Evolutionary conservation across 148 eudicot species (phyloP).

Genomic region (Diospyros kaki): DNA sequence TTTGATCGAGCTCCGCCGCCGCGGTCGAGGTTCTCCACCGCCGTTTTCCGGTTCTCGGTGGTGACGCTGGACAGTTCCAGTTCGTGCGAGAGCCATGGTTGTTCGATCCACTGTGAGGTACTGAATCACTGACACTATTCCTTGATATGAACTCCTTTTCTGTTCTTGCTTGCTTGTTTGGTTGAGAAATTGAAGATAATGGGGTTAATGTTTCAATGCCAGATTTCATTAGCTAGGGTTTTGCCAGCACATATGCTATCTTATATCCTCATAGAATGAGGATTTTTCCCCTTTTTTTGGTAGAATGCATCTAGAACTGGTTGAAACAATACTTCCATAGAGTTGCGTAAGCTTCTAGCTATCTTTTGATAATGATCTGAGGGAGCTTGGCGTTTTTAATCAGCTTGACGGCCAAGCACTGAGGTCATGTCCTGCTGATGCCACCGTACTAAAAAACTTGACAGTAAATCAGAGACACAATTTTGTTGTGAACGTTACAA

Average conservation of each 20-base stretch:
- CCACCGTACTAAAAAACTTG: constrained; percentile 4
- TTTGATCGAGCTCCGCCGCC: constrained; percentile 13
- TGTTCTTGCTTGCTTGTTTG: no score
- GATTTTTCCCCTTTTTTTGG: background rate
- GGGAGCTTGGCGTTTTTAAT: background rate
- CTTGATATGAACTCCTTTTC: no score
- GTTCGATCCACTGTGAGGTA: constrained; percentile 17
- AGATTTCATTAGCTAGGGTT: no score
- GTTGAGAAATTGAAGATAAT: no score
- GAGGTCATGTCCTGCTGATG: constrained; percentile 12
- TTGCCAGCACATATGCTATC: no score
- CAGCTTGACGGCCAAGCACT: constrained; percentile 13
- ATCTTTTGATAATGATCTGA: background rate
- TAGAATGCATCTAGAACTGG: background rate
- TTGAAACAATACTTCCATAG: background rate
- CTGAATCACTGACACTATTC: no score
- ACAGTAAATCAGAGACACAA: constrained; percentile 15
- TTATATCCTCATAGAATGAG: no score
- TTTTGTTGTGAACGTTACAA: background rate
- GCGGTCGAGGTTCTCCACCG: constrained; percentile 13
- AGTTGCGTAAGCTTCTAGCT: background rate
- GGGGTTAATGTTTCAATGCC: no score
- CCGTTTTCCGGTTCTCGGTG: constrained; percentile 12
- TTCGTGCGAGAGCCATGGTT: constrained; percentile 4
- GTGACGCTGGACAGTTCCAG: background rate